phyloP scores from a whole-genome alignment of 106 monocot species.

The Narthecium ossifragum region DNA sequence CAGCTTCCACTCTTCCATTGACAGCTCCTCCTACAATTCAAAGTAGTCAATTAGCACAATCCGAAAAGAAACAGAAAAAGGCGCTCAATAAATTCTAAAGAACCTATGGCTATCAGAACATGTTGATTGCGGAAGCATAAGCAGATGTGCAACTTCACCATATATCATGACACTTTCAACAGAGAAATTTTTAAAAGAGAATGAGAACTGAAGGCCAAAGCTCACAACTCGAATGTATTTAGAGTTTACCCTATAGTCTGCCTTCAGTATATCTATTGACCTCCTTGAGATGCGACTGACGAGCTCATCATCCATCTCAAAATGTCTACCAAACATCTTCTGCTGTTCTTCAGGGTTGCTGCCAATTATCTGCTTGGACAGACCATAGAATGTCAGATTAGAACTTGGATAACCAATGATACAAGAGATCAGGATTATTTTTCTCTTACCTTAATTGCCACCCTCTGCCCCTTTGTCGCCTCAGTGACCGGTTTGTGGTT shows the following conservation, averaged over 20 bases:
- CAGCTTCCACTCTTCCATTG: conserved; percentile 71
- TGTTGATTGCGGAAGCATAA: no score
- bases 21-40: conserved; percentile 59
- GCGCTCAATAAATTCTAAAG: no score
- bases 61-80: not conserved
- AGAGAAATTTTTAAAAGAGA: no score
- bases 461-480: conserved; percentile 89
- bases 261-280: conserved; percentile 87
- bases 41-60: not conserved
- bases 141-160: no score
- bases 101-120: no score
- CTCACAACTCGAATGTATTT: no score
- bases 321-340: conserved; percentile 82
- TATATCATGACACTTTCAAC: no score
- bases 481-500: conserved; percentile 86
- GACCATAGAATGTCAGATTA: not conserved
- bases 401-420: no score
- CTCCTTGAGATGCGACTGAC: conserved; percentile 85
- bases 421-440: not conserved
- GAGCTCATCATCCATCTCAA: conserved; percentile 89
- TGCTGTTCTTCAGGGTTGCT: conserved; percentile 69
- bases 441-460: conserved; percentile 75
- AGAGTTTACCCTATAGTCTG: conserved; percentile 72
- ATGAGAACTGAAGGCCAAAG: no score
- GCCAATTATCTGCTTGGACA: conserved; percentile 43